Percentiles rank a stretch among this genome's conserved stretches.
Conservation (phyloP, 257 asterid genomes). For the Anisodus tanguticus region DNA sequence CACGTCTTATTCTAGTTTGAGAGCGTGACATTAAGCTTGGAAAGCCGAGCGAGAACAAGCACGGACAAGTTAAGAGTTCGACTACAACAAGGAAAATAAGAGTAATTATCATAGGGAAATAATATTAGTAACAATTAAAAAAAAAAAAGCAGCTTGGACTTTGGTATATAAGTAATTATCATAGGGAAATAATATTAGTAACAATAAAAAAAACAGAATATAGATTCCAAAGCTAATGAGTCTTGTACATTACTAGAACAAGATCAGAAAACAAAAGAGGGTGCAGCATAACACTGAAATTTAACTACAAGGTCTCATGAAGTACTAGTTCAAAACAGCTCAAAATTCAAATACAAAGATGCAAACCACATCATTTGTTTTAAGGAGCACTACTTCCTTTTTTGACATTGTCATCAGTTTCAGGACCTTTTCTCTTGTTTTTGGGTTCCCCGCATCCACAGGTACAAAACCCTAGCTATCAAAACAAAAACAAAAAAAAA, state of each 20-base stretch:
- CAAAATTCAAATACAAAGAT: not conserved
- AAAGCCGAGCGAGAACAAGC: not conserved
- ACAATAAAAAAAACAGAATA: not conserved
- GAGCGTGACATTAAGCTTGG: too few species aligned
- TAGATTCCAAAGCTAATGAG: not conserved
- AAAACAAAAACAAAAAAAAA: not conserved
- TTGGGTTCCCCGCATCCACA: slow-evolving; percentile 7
- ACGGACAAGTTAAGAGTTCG: not conserved
- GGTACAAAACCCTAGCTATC: not conserved
- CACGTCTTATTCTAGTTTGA: not conserved
- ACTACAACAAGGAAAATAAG: not conserved
- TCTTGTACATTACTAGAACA: not conserved
- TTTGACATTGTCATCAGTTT: not conserved
- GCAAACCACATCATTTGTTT: not conserved
- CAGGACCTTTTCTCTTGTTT: not conserved
- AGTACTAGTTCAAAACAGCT: not conserved
- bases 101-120: not conserved
- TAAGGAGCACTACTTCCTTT: not conserved
- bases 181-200: not conserved
- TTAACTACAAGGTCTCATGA: not conserved
- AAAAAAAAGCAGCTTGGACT: not conserved
- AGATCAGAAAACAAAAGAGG: not conserved
- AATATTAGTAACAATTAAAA: not conserved
- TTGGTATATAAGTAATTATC: not conserved
- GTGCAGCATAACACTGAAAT: not conserved